Base-by-base conservation (phyloP, 176 grass and related monocot species). In the Lolium multiflorum region DNA sequence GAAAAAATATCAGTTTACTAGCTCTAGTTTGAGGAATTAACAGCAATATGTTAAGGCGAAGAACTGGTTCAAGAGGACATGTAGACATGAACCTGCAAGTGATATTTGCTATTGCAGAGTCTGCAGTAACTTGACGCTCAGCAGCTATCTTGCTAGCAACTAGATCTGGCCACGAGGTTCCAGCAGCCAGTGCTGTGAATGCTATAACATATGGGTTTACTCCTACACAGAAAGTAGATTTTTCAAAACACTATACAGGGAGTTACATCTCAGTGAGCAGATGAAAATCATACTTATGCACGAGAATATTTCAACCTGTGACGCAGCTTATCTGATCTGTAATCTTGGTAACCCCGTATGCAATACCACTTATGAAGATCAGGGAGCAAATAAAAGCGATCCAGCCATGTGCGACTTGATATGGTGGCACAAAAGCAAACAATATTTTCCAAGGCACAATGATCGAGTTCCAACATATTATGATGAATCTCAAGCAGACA, bases 61-160 rank as follows among this genome's bases (percentile, higher is more conserved):
- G 1, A 77, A 43, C 14, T 81, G n/a, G 70, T 61, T 58, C 60
- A 26, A n/a, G 44, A 71, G 77, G 11, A 76, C 11, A 24, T 44
- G 51, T 35, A 76, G 9, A 55, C 56, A 73, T 25, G 11, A 85
- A 95, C 96, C 96, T 98, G 93, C 96, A 98, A 79, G 91, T 98
- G 80, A 98, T 98, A 82, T 98, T 98, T 49, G 96, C 90, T 38
- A 98, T 98, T 49, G 96, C 96, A 67, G 96, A 98, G 88, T 98
- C 91, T 50, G 96, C 96, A 1, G 93, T 98, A 39, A 94, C 38
- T 89, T 98, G 96, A 82, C 96, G 96, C 83, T 98, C 93, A 48
- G 96, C 93, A 71, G 96, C 96, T 80, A 98, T 98, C 86, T 98
- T 98, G 82, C 96, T 98, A 8, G 96, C 96, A 74, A 98, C 91